Conservation (phyloP, 768 basidiomycete species). For the Naganishia friedmannii region DNA sequence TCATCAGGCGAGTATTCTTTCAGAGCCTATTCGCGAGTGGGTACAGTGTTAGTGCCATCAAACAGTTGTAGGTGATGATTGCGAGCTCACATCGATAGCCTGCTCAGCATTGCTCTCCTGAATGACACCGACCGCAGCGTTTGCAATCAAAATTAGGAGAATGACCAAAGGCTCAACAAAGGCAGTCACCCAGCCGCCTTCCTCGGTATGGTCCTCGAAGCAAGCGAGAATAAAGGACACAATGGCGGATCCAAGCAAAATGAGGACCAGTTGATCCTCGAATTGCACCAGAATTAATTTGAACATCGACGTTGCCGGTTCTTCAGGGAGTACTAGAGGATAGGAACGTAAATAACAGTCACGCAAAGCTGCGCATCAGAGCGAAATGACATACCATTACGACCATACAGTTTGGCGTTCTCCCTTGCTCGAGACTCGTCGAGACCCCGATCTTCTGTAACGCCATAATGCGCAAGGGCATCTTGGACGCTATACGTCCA, state of each 20-base stretch:
- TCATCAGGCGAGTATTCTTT: constrained; percentile 97
- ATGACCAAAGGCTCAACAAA: constrained; percentile 96
- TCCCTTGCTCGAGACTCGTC: constrained; percentile 65
- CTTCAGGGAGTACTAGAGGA: constrained; percentile 80
- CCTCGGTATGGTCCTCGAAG: constrained; percentile 72
- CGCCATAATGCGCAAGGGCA: constrained; percentile 69
- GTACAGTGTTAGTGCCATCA: constrained; percentile 11
- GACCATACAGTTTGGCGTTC: constrained; percentile 76
- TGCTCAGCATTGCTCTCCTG: constrained; percentile 95
- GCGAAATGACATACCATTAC: constrained; percentile 57
- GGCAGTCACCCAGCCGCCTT: constrained; percentile 63
- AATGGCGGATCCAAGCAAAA: constrained; percentile 87
- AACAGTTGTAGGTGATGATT: neutral
- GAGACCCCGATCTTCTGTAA: constrained; percentile 65
- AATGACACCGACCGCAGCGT: constrained; percentile 94
- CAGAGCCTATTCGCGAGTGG: constrained; percentile 63
- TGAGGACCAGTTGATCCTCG: constrained; percentile 96
- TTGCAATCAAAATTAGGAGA: constrained; percentile 89
- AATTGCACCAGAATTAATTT: constrained; percentile 96
- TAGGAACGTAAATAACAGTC: neutral
- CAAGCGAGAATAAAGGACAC: constrained; percentile 89
- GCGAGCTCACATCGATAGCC: constrained; percentile 85
- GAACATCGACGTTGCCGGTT: constrained; percentile 86
- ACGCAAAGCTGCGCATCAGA: neutral
- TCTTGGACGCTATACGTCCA: constrained; percentile 73